phyloP scores from a whole-genome alignment of 2,329 filamentous ascomycete genomes.

The Alternaria arbusti region DNA sequence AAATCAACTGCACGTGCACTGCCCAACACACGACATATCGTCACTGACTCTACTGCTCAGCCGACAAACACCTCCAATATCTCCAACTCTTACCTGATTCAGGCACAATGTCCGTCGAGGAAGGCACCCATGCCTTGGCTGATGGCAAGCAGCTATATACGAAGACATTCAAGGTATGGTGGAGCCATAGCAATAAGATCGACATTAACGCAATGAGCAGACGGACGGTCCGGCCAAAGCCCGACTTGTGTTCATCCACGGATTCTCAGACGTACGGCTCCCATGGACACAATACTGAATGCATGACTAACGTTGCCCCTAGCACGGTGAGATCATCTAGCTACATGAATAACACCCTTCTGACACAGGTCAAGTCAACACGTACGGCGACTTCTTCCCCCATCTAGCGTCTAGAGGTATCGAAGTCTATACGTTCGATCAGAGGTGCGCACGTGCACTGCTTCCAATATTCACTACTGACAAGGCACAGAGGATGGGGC shows the following conservation, averaged over 20 bases:
- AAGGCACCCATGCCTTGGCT: constrained; percentile 58
- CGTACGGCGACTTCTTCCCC: constrained; percentile 77
- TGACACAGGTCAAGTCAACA: constrained; percentile 60
- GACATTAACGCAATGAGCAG: constrained; percentile 46
- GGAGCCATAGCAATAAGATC: constrained; percentile 6
- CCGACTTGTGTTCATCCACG: constrained; percentile 82
- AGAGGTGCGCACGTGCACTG: constrained; percentile 57
- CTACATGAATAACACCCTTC: background rate
- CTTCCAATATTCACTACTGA: constrained; percentile 11
- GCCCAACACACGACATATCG: background rate
- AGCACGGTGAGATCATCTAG: constrained; percentile 17
- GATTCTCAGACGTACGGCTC: constrained; percentile 71
- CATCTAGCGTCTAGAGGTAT: constrained; percentile 74
- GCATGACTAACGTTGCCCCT: constrained; percentile 1
- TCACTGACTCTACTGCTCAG: background rate
- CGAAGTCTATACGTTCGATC: constrained; percentile 79
- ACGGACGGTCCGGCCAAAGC: constrained; percentile 66
- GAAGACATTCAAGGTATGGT: constrained; percentile 64
- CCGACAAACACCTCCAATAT: background rate
- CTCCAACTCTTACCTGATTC: background rate
- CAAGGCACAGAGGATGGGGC: constrained; percentile 75
- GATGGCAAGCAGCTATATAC: constrained; percentile 65
- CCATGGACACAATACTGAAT: background rate
- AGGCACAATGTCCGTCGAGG: constrained; percentile 51
- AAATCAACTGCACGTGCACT: background rate